Percentiles rank a stretch among this genome's conserved stretches.
Conservation (phyloP, 768 basidiomycete species). For the Cystofilobasidium ferigula region DNA sequence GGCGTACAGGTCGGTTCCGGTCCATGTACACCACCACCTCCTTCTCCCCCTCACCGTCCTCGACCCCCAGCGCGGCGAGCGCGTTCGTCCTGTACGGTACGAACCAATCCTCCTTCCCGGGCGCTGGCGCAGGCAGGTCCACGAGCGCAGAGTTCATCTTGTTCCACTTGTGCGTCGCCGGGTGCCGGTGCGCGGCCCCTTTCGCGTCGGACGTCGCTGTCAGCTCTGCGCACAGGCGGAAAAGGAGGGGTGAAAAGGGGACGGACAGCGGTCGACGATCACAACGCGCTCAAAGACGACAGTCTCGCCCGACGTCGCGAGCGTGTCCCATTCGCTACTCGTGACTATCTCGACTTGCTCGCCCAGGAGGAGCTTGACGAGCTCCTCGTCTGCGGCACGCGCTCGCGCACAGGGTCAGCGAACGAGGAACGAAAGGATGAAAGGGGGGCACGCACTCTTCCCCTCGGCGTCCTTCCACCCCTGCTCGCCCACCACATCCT, state of each 20-base stretch:
- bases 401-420: not conserved
- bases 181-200: slow-evolving; percentile 2
- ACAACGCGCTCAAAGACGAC: slow-evolving; percentile 8
- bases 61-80: not conserved
- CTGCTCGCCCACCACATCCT: not conserved
- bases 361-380: not conserved
- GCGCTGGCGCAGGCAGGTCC: not conserved
- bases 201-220: not conserved
- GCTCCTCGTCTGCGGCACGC: not conserved
- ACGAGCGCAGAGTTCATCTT: not conserved
- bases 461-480: not conserved
- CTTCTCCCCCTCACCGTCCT: not conserved
- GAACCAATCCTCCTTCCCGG: not conserved
- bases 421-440: not conserved
- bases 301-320: not conserved
- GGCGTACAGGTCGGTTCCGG: not conserved
- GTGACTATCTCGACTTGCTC: not conserved
- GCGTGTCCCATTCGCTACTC: not conserved
- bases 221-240: not conserved
- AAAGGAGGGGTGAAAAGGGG: not conserved
- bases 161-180: not conserved
- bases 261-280: not conserved
- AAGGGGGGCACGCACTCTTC: not conserved
- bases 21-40: not conserved
- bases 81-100: not conserved